Evolutionary conservation across 192 early-diverging fungal species (phyloP).

Genomic region (Backusella luteola): DNA sequence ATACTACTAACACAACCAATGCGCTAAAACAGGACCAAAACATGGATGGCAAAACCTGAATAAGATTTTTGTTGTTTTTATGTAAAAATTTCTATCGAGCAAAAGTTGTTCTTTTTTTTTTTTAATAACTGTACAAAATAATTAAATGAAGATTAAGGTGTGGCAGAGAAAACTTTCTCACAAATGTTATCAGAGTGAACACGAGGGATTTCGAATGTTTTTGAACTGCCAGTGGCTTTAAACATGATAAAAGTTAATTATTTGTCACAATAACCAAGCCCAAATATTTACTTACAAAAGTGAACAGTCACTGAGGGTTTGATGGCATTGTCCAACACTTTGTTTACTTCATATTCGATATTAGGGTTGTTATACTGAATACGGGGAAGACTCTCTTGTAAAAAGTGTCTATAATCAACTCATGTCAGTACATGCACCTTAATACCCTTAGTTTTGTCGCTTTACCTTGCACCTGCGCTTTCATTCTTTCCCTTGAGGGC

Average conservation of each 20-base stretch:
- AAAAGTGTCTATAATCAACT: slow-evolving; percentile 45
- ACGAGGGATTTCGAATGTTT: slow-evolving; percentile 18
- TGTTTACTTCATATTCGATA: slow-evolving; percentile 44
- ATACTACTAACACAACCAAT: no score
- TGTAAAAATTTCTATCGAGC: background rate
- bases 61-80: background rate
- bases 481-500: slow-evolving; percentile 43
- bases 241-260: background rate
- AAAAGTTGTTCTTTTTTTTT: background rate
- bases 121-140: background rate
- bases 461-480: slow-evolving; percentile 52
- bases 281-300: slow-evolving; percentile 41
- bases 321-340: slow-evolving; percentile 38
- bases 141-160: background rate
- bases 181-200: slow-evolving; percentile 21
- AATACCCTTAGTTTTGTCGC: background rate
- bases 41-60: background rate
- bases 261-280: background rate
- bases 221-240: slow-evolving; percentile 3
- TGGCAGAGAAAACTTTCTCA: slow-evolving; percentile 16
- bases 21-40: background rate
- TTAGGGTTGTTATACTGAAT: slow-evolving; percentile 56
- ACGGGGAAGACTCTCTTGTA: slow-evolving; percentile 50
- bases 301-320: slow-evolving; percentile 47
- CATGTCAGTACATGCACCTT: background rate